Base-by-base conservation (phyloP, 306 rosid species). In the Vachellia collinsii region DNA sequence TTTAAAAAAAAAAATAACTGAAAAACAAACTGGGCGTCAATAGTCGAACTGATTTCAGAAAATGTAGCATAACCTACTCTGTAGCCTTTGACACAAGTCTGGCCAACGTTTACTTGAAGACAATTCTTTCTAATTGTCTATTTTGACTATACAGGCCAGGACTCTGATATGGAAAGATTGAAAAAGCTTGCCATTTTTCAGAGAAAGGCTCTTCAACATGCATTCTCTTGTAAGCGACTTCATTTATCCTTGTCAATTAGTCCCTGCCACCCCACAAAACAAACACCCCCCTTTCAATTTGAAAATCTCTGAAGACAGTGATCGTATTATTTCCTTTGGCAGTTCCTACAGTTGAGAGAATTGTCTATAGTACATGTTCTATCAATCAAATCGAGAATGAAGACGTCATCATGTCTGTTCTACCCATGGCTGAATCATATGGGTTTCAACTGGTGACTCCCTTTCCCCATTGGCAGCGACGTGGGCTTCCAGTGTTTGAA, bases 321-420 rank as follows among this genome's bases (percentile, higher is more conserved):
- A 3, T 1, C 14, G 58, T 39, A n/a, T 74, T 47, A 64, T 58
- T 86, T 51, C 37, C 29, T 68, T 79, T 76, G 75, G 70, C 97
- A 91, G 98, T 95, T 86, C 98, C 97, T 6, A 91, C 87, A 1
- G 92, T 84, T 29, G 89, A 95, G 86, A 92, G 88, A 81, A 72
- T 95, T 34, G 94, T 93, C 13, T 92, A 90, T 73, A 93, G 99
- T 82, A 93, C 99, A 64, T 95, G 99, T 77, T 92, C 97, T 41
- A 69, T 89, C 75, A 87, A 91, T 89, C 94, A 92, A 85, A 68
- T 79, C 12, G 98, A 92, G 81, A 96, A 93, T 23, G 99, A 95
- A 78, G 93, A 90, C 76, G 94, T 96, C 29, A 67, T 96, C 59
- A 74, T 80, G 23, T 93, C 94, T 14, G 85, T 93, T 77, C 82